Percentiles rank a stretch among this genome's conserved stretches.
Conservation (phyloP, 306 rosid genomes). For the Inga laurina region DNA sequence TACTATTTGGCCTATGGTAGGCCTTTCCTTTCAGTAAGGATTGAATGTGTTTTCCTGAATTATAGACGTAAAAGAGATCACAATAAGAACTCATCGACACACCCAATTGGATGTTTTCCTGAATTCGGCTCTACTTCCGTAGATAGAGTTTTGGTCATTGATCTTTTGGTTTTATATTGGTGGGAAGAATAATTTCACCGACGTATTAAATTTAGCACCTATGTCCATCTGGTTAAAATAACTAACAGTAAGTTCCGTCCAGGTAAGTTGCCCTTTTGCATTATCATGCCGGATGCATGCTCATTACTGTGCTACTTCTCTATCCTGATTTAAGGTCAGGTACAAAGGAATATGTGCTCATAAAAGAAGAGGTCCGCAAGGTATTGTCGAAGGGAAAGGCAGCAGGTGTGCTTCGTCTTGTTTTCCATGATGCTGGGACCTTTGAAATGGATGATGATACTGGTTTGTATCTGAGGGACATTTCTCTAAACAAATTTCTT, state of each 20-base stretch:
- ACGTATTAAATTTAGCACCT: neutral
- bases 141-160: neutral
- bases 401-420: conserved; percentile 88
- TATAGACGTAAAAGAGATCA: neutral
- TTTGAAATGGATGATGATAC: conserved; percentile 65
- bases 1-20: neutral
- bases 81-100: neutral
- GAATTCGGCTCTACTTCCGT: neutral
- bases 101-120: neutral
- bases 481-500: neutral
- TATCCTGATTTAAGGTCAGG: conserved; percentile 45
- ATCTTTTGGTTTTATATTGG: neutral
- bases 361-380: conserved; percentile 72
- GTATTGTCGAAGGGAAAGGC: conserved; percentile 75
- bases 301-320: conserved; percentile 13
- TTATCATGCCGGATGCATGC: neutral
- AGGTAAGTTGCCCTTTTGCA: neutral
- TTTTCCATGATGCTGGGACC: conserved; percentile 95
- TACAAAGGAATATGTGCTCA: conserved; percentile 46
- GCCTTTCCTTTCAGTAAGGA: neutral
- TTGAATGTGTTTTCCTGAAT: neutral
- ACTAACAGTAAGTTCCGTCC: neutral
- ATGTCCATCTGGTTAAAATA: neutral
- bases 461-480: conserved; percentile 41
- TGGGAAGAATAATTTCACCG: neutral